Evolutionary conservation across 176 grass and related monocot species (phyloP).

Genomic region (Avena eriantha): DNA sequence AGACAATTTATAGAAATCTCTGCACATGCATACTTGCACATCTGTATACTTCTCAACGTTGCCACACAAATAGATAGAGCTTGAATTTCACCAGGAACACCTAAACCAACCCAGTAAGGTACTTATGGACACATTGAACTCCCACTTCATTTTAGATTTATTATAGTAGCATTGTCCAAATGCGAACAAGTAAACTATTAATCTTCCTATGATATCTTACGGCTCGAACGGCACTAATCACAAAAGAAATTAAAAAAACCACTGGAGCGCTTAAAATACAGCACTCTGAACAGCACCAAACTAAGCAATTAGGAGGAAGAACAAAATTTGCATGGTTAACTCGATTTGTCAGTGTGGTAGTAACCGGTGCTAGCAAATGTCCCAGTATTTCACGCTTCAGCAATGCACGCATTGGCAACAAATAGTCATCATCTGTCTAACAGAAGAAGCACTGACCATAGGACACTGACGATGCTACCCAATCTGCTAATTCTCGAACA

Average conservation of each 20-base stretch:
- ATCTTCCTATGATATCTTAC: conserved; percentile 19
- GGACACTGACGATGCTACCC: neutral
- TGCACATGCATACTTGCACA: neutral
- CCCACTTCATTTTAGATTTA: neutral
- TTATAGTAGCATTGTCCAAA: neutral
- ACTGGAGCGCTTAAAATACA: neutral
- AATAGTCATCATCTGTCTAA: neutral
- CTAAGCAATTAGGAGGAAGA: neutral
- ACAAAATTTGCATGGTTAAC: neutral
- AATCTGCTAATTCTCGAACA: neutral
- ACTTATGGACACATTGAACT: conserved; percentile 9
- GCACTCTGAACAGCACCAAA: neutral
- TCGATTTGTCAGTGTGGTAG: neutral
- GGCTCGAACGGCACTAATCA: neutral
- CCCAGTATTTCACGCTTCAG: neutral
- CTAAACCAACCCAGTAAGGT: neutral
- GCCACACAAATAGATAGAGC: neutral
- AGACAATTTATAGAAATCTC: conserved; percentile 30
- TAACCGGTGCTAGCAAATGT: neutral
- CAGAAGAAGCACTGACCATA: neutral
- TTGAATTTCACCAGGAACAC: neutral
- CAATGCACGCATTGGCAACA: neutral
- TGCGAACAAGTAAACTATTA: neutral
- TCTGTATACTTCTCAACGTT: neutral
- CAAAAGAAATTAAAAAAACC: conserved; percentile 1